Evolutionary conservation across 495 filamentous ascomycete species (phyloP).

Genomic region (Hypoxylon cercidicola): DNA sequence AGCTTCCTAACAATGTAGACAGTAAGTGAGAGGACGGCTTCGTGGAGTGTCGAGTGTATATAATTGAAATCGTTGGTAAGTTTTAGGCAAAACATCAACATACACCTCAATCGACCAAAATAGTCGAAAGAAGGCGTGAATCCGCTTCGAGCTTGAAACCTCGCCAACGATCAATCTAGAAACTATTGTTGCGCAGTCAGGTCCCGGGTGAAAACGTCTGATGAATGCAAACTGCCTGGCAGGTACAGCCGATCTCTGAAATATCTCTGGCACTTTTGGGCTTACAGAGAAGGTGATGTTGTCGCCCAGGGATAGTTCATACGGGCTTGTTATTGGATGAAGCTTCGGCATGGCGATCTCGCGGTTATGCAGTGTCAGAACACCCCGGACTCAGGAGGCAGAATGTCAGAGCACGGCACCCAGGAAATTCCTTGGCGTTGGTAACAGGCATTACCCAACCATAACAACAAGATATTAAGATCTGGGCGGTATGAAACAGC

Average conservation of each 20-base stretch:
- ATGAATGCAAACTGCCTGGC: no score
- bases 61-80: no score
- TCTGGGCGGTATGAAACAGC: slow-evolving; percentile 23
- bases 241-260: no score
- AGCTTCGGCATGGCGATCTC: slow-evolving; percentile 39
- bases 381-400: slow-evolving; percentile 18
- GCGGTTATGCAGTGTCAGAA: slow-evolving; percentile 38
- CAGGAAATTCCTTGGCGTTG: slow-evolving; percentile 26
- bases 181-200: no score
- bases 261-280: neutral
- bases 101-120: no score
- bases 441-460: slow-evolving; percentile 1
- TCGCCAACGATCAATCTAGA: no score
- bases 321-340: slow-evolving; percentile 12
- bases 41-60: neutral
- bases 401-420: slow-evolving; percentile 19
- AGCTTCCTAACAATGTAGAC: neutral
- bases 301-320: neutral
- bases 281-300: neutral
- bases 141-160: no score
- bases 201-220: no score
- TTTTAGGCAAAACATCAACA: no score
- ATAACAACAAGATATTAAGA: neutral
- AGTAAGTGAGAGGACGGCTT: neutral
- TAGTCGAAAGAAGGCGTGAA: no score